Conservation (phyloP, 495 filamentous ascomycete genomes). For the Friedmanniomyces endolithicus region DNA sequence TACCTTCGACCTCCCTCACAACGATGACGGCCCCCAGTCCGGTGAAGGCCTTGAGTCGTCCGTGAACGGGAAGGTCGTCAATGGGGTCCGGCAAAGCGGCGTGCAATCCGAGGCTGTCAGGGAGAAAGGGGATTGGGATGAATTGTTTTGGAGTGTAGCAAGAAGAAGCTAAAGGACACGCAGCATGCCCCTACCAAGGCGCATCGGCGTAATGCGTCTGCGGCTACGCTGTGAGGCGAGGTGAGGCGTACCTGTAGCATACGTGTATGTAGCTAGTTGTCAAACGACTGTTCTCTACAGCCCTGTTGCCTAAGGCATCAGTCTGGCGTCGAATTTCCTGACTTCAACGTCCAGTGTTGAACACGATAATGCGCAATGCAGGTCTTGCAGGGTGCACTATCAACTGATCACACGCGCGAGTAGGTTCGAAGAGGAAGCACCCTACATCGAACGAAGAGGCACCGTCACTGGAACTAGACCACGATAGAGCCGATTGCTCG, state of each 20-base stretch:
- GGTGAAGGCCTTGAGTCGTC: background rate
- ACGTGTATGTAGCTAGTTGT: no score
- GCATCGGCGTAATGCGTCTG: conserved; percentile 1
- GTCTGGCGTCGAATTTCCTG: no score
- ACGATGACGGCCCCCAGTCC: background rate
- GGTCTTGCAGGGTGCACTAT: no score
- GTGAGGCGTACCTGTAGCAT: no score
- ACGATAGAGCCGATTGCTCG: no score
- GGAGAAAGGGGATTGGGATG: conserved; percentile 14
- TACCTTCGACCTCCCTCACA: background rate
- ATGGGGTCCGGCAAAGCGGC: conserved; percentile 1
- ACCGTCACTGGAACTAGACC: no score
- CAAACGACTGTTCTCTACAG: no score
- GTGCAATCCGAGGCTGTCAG: conserved; percentile 5
- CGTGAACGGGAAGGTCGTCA: background rate
- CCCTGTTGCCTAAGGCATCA: no score
- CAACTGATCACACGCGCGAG: no score
- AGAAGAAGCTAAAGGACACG: background rate
- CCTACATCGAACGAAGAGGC: no score
- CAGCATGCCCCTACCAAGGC: background rate
- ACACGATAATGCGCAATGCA: no score
- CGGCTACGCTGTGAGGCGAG: background rate
- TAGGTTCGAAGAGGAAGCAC: no score
- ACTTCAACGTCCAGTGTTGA: background rate
- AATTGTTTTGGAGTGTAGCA: conserved; percentile 4